Base-by-base conservation (phyloP, 345 rosid species). In the Euphorbia tirucalli region DNA sequence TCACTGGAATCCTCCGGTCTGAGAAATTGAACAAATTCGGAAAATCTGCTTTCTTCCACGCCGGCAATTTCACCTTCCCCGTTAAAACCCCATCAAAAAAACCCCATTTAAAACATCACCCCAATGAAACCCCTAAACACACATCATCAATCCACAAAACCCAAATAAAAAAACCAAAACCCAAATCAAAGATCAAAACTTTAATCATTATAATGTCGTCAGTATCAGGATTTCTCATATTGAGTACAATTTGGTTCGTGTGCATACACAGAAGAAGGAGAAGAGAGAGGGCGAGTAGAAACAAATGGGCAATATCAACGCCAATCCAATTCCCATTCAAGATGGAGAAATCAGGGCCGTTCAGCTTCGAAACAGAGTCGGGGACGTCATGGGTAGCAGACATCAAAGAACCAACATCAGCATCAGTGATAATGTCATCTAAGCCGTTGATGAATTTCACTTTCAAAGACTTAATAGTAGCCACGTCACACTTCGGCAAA, bases 341-440 rank as follows among this genome's bases (percentile, higher is more conserved):
- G 85, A 72, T 92, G 75, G 97, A 92, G 30, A 88, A 88, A 87
- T 85, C 96, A 13, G 97, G 99, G 64, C 97, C 97, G 63, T 94
- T 92, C 81, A 80, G 90, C 39, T 94, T 94, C 83, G 95, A 84
- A 71, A 94, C 98, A 3, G 96, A 85, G 73, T 92, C 97, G 0
- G 98, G 98, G 11, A 79, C 90, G 25, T 89, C 95, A 25, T 92
- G 98, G 98, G 93, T 94, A 30, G 97, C 96, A 0, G 97, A 94
- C 77, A 87, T 94, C 59, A 90, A 81, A 59, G 96, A 94, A 35
- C 97, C 98, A 25, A 85, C 91, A 39, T 85, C 90, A n/a, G 95
- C 98, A 0, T 75, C 90, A 6, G 93, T 94, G 46, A 78, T 88
- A 37, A 92, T 94, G 95, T 83, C 83, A 46, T 83, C 90, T 22